Evolutionary conservation across 768 basidiomycete species (phyloP), one percentile per base, ranked within the genome.

Genomic region (Nidularia sp.): DNA sequence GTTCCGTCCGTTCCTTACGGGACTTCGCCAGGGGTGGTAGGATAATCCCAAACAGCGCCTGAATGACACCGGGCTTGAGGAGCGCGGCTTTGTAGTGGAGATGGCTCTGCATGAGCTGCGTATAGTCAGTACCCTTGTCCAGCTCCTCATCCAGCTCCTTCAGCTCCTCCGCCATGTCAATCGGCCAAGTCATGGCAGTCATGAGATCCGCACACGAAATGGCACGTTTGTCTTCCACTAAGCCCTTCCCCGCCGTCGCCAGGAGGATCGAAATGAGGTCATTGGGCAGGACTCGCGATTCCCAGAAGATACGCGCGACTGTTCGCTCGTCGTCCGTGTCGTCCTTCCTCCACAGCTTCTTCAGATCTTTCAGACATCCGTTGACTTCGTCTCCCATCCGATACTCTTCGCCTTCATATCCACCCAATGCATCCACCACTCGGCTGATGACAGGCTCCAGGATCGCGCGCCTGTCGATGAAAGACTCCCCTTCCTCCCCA

Each of bases 171-270:
- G 93, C 90, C 56, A 98, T 75, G 67, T 98, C 92, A 50, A 99
- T 96, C 0, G 97, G 97, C 97, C 97, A 99, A 1, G 96, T 98
- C 90, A 99, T 91, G 0, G 95, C 94, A 0, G 93, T 90, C 65
- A 98, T 86, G 22, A 99, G 74, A 64, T 98, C 97, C 6, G 85
- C 86, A 56, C 86, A 88, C 0, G 86, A 82, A 29, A 96, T 79
- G 0, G 91, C 92, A 46, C 90, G 77, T 59, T 86, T 89, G 68
- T 93, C 90, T 57, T 92, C 90, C 33, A 88, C 84, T 18, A 75
- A 67, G 0, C 90, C 90, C 48, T 83, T 81, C 8, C 90, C 89
- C 0, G 90, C 88, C 0, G 91, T 93, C 53, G 79, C 79, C 47
- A 90, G 75, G 9, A 98, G 75, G 50, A 98, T 88, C 13, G 93